Conservation (phyloP, 2,329 filamentous ascomycete species). For the Exophiala alcalophila region DNA sequence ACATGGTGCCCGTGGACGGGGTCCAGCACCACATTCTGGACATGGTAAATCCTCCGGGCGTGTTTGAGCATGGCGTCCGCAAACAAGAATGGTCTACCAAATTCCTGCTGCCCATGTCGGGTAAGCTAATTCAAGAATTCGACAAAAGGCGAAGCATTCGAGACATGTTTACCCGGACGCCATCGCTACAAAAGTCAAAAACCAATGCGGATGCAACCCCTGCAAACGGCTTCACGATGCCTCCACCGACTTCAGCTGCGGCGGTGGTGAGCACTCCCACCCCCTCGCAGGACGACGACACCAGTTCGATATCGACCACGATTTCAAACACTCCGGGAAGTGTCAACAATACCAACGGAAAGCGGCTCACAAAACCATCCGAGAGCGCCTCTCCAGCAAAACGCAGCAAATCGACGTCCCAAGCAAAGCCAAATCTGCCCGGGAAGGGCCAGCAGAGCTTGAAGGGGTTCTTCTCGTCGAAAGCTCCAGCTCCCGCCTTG, state of each 20-base stretch:
- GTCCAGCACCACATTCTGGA: constrained; percentile 60
- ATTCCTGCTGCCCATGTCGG: constrained; percentile 71
- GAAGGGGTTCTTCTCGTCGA: constrained; percentile 75
- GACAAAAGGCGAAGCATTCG: constrained; percentile 79
- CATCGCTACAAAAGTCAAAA: constrained; percentile 32
- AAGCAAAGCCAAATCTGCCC: constrained; percentile 30
- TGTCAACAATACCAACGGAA: constrained; percentile 32
- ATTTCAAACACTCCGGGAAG: constrained; percentile 4
- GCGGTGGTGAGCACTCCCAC: neutral
- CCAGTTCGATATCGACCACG: constrained; percentile 3
- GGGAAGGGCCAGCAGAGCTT: constrained; percentile 60
- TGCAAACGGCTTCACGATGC: too few relatives aligned
- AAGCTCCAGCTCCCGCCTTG: constrained; percentile 34
- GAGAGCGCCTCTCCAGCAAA: constrained; percentile 43
- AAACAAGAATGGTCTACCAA: constrained; percentile 64
- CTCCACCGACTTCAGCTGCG: neutral
- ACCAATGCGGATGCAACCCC: too few relatives aligned
- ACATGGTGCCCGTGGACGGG: constrained; percentile 55
- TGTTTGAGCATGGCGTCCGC: constrained; percentile 66
- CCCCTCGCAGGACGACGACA: neutral
- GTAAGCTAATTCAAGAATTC: constrained; percentile 82
- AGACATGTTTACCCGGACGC: constrained; percentile 79
- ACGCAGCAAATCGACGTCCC: constrained; percentile 47
- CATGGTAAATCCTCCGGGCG: constrained; percentile 71
- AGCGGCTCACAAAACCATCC: constrained; percentile 40